Conservation (phyloP, 1,139 yeast genomes). For the Candida buenavistaensis region DNA sequence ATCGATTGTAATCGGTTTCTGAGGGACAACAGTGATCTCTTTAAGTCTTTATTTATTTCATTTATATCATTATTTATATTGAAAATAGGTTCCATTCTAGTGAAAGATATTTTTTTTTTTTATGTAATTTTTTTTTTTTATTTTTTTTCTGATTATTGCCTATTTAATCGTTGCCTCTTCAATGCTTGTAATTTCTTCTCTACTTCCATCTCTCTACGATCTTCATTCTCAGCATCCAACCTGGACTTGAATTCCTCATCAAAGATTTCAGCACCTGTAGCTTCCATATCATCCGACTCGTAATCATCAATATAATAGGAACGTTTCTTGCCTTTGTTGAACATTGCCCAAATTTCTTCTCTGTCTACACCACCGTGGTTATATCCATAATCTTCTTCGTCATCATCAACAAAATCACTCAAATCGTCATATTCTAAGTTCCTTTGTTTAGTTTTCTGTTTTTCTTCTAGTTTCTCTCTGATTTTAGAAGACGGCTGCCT, state of each 20-base stretch:
- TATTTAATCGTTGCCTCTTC: conserved; percentile 25
- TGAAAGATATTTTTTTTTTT: background rate
- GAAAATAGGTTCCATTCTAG: conserved; percentile 11
- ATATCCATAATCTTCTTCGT: conserved; percentile 13
- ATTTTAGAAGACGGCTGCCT: conserved; percentile 24
- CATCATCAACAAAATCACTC: conserved; percentile 55
- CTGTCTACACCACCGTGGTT: conserved; percentile 64
- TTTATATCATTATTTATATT: conserved; percentile 20
- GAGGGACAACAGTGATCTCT: conserved; percentile 56
- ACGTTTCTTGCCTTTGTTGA: conserved; percentile 63
- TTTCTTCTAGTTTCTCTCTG: conserved; percentile 26
- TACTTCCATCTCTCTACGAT: conserved; percentile 58
- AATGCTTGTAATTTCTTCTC: conserved; percentile 48
- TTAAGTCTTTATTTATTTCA: conserved; percentile 34
- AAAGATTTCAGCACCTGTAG: conserved; percentile 83
- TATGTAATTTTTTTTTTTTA: background rate
- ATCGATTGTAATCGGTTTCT: conserved; percentile 73
- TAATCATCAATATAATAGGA: conserved; percentile 52
- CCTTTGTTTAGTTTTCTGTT: background rate
- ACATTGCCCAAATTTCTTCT: conserved; percentile 87
- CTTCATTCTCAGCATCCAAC: conserved; percentile 62
- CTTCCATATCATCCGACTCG: conserved; percentile 83
- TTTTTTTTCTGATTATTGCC: conserved; percentile 5
- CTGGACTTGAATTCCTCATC: conserved; percentile 76
- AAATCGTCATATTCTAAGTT: conserved; percentile 33